Evolutionary conservation across 306 rosid species (phyloP).

Genomic region (Coriaria nepalensis): DNA sequence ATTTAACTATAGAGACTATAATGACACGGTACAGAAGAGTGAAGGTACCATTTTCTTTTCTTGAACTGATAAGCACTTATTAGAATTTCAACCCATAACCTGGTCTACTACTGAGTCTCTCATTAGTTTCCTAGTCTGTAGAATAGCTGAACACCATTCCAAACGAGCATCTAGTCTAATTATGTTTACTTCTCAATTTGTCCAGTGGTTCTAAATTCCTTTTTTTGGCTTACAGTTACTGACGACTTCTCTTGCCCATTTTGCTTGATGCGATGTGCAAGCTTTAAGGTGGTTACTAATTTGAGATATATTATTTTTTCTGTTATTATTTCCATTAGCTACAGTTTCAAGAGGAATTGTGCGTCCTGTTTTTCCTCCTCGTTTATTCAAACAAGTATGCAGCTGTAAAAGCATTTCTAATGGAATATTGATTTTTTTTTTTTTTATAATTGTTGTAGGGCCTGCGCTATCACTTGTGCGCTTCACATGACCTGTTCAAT

Average conservation of each 20-base stretch:
- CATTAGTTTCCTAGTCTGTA: too few relatives aligned
- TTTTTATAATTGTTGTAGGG: constrained; percentile 70
- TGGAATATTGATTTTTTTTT: constrained; percentile 3
- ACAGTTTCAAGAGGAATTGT: too few relatives aligned
- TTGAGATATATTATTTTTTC: not conserved
- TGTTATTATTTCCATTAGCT: not conserved
- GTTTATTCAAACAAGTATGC: too few relatives aligned
- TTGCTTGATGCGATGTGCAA: constrained; percentile 84
- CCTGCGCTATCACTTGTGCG: constrained; percentile 76
- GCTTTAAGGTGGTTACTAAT: constrained; percentile 58
- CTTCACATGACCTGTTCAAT: constrained; percentile 95
- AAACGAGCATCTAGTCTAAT: too few relatives aligned
- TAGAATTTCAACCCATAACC: too few relatives aligned
- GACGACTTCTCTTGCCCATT: constrained; percentile 89
- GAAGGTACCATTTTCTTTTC: constrained; percentile 49
- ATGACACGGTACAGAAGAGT: constrained; percentile 58
- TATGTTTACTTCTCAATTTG: too few relatives aligned
- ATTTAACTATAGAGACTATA: constrained; percentile 82
- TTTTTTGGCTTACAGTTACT: constrained; percentile 51
- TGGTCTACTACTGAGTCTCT: too few relatives aligned
- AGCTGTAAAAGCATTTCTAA: constrained; percentile 10
- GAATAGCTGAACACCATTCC: too few relatives aligned
- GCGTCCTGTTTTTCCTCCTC: not conserved
- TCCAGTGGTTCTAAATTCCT: not conserved
- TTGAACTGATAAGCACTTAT: too few relatives aligned